Evolutionary conservation across 352 stramenopile species (phyloP).

Genomic region (Phytophthora multivora): DNA sequence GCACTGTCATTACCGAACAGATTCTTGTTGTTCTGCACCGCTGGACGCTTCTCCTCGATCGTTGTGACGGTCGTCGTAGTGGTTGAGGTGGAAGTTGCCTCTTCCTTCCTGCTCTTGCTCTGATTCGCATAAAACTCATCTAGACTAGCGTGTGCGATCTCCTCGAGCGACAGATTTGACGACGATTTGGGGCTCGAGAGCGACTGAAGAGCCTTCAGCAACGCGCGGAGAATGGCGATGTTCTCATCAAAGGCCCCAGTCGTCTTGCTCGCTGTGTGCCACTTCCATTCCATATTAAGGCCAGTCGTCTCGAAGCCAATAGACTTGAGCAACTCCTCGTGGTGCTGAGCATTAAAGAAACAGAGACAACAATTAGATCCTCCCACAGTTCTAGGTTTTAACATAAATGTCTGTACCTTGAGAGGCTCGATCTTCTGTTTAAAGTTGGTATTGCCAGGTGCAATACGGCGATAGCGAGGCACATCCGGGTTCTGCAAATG

Average conservation of each 20-base stretch:
- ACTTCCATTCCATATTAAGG: slow-evolving; percentile 87
- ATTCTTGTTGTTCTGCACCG: slow-evolving; percentile 8
- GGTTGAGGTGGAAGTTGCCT: not conserved
- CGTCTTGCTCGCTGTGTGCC: slow-evolving; percentile 63
- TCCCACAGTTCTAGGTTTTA: no score
- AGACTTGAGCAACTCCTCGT: slow-evolving; percentile 74
- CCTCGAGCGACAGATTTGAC: slow-evolving; percentile 57
- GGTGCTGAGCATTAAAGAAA: slow-evolving; percentile 47
- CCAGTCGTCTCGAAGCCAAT: slow-evolving; percentile 79
- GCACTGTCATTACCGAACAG: not conserved
- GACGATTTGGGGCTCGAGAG: slow-evolving; percentile 39
- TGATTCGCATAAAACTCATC: slow-evolving; percentile 29
- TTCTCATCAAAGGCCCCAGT: slow-evolving; percentile 75
- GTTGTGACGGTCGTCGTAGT: slow-evolving; percentile 8
- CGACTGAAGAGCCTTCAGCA: slow-evolving; percentile 67
- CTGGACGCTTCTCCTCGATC: slow-evolving; percentile 19
- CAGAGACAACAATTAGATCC: slow-evolving; percentile 2
- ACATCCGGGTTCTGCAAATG: slow-evolving; percentile 72
- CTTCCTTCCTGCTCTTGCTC: slow-evolving; percentile 27
- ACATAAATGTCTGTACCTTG: slow-evolving; percentile 40
- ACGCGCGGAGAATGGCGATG: slow-evolving; percentile 60
- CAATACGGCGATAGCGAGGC: slow-evolving; percentile 80
- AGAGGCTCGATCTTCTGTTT: slow-evolving; percentile 87
- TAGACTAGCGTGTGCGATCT: slow-evolving; percentile 51
- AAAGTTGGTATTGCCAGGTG: slow-evolving; percentile 79